Percentiles rank a stretch among this genome's conserved stretches.
Conservation (phyloP, 2,329 filamentous ascomycete species). For the Neophaeococcomyces aloes region DNA sequence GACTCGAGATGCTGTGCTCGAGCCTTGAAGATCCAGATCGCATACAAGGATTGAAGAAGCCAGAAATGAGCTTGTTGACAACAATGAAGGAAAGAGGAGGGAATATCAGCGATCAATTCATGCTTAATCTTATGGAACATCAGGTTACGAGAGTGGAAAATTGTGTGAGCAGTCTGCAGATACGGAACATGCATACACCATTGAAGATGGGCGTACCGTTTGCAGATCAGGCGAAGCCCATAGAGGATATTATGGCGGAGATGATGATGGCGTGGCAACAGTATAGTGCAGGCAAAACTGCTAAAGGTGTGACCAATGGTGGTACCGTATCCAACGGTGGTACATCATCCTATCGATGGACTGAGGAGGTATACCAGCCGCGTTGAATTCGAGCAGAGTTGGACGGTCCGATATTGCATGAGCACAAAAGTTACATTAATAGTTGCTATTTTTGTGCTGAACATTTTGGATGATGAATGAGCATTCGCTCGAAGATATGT, state of each 20-base stretch:
- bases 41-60: conserved; percentile 56
- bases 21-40: conserved; percentile 58
- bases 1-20: conserved; percentile 88
- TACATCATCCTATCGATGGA: too few species aligned
- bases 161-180: conserved; percentile 64
- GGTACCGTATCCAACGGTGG: too few species aligned
- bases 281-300: neutral
- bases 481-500: too few species aligned
- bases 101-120: conserved; percentile 77
- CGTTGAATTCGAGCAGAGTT: too few species aligned
- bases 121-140: conserved; percentile 85
- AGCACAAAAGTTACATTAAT: too few species aligned
- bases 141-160: conserved; percentile 94
- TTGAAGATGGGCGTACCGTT: conserved; percentile 52
- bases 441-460: too few species aligned
- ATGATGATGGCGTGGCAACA: conserved; percentile 22
- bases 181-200: conserved; percentile 69
- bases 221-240: conserved; percentile 65
- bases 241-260: conserved; percentile 53
- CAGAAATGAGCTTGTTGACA: conserved; percentile 75
- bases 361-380: too few species aligned
- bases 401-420: too few species aligned
- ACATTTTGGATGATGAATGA: too few species aligned
- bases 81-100: conserved; percentile 60
- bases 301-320: too few species aligned